phyloP scores from a whole-genome alignment of 768 basidiomycete species.

The Pisolithus albus region DNA sequence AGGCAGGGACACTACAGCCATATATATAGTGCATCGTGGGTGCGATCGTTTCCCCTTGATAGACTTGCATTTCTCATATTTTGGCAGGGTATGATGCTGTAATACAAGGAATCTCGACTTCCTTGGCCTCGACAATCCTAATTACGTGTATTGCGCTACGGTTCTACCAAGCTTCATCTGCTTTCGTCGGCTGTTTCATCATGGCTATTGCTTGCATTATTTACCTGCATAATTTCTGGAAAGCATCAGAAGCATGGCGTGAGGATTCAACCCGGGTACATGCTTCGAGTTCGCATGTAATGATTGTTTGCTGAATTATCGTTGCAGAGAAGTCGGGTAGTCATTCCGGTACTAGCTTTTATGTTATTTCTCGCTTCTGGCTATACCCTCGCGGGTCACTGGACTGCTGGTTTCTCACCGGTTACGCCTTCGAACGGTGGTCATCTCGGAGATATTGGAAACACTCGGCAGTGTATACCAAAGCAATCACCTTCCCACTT shows the following conservation, averaged over 20 bases:
- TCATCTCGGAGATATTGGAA: neutral
- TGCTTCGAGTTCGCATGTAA: neutral
- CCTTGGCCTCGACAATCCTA: conserved; percentile 15
- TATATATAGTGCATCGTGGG: conserved; percentile 22
- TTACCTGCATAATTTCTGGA: conserved; percentile 1
- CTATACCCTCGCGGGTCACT: neutral
- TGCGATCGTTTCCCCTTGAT: neutral
- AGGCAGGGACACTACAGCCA: conserved; percentile 11
- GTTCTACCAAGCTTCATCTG: conserved; percentile 2
- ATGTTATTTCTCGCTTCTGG: neutral
- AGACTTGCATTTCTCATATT: neutral
- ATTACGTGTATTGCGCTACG: conserved; percentile 12
- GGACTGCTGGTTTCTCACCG: neutral
- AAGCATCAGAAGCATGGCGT: neutral
- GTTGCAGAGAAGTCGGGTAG: conserved; percentile 1
- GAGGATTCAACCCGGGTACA: conserved; percentile 12
- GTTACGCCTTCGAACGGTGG: neutral
- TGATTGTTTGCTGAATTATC: neutral
- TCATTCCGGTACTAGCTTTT: conserved; percentile 1
- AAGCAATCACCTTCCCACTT: conserved; percentile 15
- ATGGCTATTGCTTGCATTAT: conserved; percentile 13
- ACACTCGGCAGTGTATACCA: conserved; percentile 9
- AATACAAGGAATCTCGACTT: conserved; percentile 18
- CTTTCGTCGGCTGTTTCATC: conserved; percentile 18
- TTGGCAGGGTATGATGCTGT: conserved; percentile 26